Percentiles rank a stretch among this genome's conserved stretches.
These are phyloP conservation scores for Pterula multifida DNA, from an alignment of 1,284 basidiomycete species.

Conservation along the genomic window DNA sequence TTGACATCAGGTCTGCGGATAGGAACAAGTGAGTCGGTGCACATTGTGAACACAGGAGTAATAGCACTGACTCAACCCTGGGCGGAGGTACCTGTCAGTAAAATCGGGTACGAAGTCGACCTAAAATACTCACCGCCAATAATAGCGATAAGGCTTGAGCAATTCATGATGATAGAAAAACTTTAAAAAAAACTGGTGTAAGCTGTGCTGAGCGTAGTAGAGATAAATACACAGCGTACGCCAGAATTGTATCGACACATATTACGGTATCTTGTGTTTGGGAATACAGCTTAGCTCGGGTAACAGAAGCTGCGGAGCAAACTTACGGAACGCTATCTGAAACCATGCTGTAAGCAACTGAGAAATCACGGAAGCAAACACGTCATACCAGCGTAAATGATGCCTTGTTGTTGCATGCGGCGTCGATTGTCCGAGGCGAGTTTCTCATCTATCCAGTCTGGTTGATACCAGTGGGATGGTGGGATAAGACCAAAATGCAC, in stretches of 20 bases:
- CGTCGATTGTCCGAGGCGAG: constrained; percentile 34
- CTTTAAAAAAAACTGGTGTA: constrained; percentile 20
- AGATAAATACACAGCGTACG: constrained; percentile 28
- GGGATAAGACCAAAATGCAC: constrained; percentile 10
- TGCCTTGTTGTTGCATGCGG: constrained; percentile 29
- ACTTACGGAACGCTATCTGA: constrained; percentile 11
- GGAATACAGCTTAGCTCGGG: no score
- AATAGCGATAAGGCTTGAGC: constrained; percentile 65
- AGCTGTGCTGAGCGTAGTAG: constrained; percentile 3
- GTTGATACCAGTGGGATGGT: constrained; percentile 21
- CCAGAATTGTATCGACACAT: constrained; percentile 84
- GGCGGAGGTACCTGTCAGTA: neutral
- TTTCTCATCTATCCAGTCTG: constrained; percentile 43
- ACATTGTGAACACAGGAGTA: constrained; percentile 3
- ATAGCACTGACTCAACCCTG: constrained; percentile 26
- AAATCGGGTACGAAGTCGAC: neutral
- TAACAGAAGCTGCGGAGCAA: constrained; percentile 22
- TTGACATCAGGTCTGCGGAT: constrained; percentile 50
- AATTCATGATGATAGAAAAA: constrained; percentile 73
- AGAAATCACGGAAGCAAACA: neutral
- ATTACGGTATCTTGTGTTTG: constrained; percentile 49
- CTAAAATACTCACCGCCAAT: constrained; percentile 61
- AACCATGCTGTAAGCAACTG: neutral
- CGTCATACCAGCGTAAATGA: constrained; percentile 14
- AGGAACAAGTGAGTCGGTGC: constrained; percentile 2